Base-by-base conservation (phyloP, 2,329 filamentous ascomycete genomes). In the Sordariomycetes sp. region DNA sequence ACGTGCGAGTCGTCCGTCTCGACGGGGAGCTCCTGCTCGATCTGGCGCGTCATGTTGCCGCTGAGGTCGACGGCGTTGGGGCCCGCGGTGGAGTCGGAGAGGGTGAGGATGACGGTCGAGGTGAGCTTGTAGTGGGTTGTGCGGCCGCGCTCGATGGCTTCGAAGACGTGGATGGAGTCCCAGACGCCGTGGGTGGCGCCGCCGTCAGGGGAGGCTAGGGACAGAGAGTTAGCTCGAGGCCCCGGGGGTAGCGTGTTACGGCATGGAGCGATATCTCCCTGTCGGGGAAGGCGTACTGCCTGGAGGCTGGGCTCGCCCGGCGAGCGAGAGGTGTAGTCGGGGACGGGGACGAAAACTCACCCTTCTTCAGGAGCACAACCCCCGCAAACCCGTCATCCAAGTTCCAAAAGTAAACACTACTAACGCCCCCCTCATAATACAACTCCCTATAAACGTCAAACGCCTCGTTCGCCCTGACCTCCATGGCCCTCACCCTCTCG, bases 131-230 rank as follows among this genome's bases (percentile, higher is more conserved):
- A 99, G 74, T 96, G 92, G 59, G 90, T 91, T 63, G 84, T 89
- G 62, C 94, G 86, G 62, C 89, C 90, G 62, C 90, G 87, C 70
- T 99, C 94, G 65, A 90, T 90, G 59, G 92, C 90, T 71, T 99
- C 94, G 70, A 99, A 95, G 63, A 99, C 94, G 75, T 99, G 94
- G 69, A 99, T 97, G 62, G 89, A 95, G 74, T 99, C 94, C 94
- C 94, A 99, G 57, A 90, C 86, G 59, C 90, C 91, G 58, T 87
- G 81, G 66, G 81, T 85, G 64, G 79, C 81, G 68, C 76, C 80
- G 63, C 78, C 81, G 61, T 78, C 85, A 58, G 77, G 83, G 63
- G 81, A 86, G 67, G 81, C 86, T 91, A 61, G 59, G 17, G 2
- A 2, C 10, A 3, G 17, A 17, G 15, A 10, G 54, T 55, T 48